Percentiles rank a stretch among this genome's conserved stretches.
Evolutionary conservation across 2,329 filamentous ascomycete genomes (phyloP).

Genomic region (Ophiostoma fasciatum): DNA sequence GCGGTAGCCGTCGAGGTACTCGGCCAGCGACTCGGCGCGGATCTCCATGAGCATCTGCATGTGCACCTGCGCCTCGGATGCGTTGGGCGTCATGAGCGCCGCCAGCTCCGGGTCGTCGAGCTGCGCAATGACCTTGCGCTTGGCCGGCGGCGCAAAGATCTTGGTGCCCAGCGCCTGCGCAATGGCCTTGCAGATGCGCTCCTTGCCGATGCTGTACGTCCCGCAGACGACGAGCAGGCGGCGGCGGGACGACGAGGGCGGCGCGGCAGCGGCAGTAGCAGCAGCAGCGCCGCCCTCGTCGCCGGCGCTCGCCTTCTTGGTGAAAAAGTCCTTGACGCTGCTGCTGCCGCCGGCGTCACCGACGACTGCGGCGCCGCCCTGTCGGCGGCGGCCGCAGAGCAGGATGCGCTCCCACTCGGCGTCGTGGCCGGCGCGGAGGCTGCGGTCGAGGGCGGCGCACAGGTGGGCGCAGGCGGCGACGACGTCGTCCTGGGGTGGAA

Average conservation of each 20-base stretch:
- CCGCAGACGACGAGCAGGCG: conserved; percentile 84
- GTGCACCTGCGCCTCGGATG: conserved; percentile 80
- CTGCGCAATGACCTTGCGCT: conserved; percentile 71
- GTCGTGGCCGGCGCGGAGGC: conserved; percentile 23
- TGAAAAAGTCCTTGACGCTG: conserved; percentile 38
- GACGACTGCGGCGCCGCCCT: conserved; percentile 9
- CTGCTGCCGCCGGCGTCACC: conserved; percentile 21
- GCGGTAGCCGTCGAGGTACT: conserved; percentile 70
- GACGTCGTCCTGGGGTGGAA: conserved; percentile 78
- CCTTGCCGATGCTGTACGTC: conserved; percentile 96
- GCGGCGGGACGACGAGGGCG: conserved; percentile 22
- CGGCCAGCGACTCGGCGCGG: conserved; percentile 74
- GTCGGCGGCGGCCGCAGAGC: conserved; percentile 18
- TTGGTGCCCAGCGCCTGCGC: conserved; percentile 73
- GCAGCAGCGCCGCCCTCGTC: conserved; percentile 16
- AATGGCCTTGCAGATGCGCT: conserved; percentile 86
- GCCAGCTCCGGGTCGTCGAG: conserved; percentile 75
- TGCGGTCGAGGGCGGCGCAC: conserved; percentile 41
- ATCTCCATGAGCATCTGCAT: conserved; percentile 97
- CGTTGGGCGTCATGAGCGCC: conserved; percentile 62
- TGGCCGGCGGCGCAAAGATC: conserved; percentile 73
- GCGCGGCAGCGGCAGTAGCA: no score
- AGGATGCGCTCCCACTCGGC: conserved; percentile 30
- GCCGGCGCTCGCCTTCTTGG: conserved; percentile 3
- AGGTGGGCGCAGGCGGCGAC: conserved; percentile 78